A percentile compares a stretch with the other conserved stretches of the same genome.
These are phyloP conservation scores for Albophoma yamanashiensis DNA, from an alignment of 2,329 filamentous ascomycete species.

Conservation along the genomic window DNA sequence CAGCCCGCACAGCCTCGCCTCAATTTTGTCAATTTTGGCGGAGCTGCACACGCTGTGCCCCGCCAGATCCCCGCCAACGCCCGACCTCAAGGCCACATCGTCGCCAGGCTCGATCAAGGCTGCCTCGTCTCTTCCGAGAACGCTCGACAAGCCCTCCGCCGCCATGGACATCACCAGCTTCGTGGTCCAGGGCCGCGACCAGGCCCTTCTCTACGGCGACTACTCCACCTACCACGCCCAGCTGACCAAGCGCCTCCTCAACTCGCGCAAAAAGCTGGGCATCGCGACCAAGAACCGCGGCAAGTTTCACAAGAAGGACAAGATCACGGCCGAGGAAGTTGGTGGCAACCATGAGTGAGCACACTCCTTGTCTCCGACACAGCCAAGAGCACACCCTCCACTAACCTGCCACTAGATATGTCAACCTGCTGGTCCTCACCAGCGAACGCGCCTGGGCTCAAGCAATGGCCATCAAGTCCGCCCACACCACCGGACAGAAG, in stretches of 20 bases:
- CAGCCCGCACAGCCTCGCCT: neutral
- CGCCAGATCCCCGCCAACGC: constrained; percentile 1
- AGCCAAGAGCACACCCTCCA: neutral
- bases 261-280: constrained; percentile 73
- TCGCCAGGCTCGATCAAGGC: neutral
- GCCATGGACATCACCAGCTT: constrained; percentile 86
- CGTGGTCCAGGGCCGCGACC: constrained; percentile 67
- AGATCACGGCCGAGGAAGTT: constrained; percentile 66
- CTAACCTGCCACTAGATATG: constrained; percentile 44
- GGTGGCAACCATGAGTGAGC: constrained; percentile 64
- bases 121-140: neutral
- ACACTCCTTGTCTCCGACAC: neutral
- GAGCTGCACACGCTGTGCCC: neutral
- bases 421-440: constrained; percentile 69
- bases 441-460: constrained; percentile 91
- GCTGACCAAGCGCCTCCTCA: constrained; percentile 71
- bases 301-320: constrained; percentile 66
- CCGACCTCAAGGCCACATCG: neutral
- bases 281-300: constrained; percentile 75
- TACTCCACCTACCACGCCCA: constrained; percentile 76
- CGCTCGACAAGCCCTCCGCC: neutral
- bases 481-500: constrained; percentile 68
- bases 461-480: constrained; percentile 86
- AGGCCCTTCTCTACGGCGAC: constrained; percentile 79
- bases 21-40: constrained; percentile 2